phyloP scores from a whole-genome alignment of 2,329 filamentous ascomycete genomes.

The Cryphonectria japonica region DNA sequence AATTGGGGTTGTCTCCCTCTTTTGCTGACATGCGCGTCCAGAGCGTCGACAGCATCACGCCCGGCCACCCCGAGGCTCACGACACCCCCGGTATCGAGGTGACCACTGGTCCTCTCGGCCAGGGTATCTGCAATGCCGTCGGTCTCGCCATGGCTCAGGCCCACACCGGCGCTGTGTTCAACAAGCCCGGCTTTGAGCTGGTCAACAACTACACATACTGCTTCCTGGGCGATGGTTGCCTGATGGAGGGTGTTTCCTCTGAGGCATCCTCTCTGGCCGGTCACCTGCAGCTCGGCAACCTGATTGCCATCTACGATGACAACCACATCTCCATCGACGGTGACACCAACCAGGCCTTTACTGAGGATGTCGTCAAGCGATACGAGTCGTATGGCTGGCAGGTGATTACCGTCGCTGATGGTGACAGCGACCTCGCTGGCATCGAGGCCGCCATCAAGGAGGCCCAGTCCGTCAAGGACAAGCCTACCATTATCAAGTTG shows the following conservation, averaged over 20 bases:
- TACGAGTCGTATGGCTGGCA: conserved; percentile 99
- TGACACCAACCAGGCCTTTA: conserved; percentile 95
- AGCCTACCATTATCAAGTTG: conserved; percentile 96
- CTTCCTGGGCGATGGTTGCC: conserved; percentile 97
- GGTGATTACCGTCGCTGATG: conserved; percentile 79
- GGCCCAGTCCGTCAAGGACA: conserved; percentile 87
- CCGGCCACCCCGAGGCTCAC: conserved; percentile 94
- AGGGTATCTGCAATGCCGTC: conserved; percentile 96
- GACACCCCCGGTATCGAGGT: conserved; percentile 98
- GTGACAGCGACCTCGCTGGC: conserved; percentile 82
- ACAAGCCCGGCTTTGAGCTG: conserved; percentile 91
- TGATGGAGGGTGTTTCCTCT: conserved; percentile 96
- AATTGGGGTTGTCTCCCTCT: neutral
- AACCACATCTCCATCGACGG: conserved; percentile 97
- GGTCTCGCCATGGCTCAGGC: conserved; percentile 96
- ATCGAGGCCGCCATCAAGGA: conserved; percentile 89
- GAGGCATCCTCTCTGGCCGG: conserved; percentile 93
- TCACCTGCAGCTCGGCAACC: conserved; percentile 96
- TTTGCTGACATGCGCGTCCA: conserved; percentile 33
- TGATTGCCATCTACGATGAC: conserved; percentile 97
- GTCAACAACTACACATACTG: conserved; percentile 96
- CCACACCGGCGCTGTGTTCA: conserved; percentile 89
- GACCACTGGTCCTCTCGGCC: conserved; percentile 95
- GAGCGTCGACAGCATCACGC: conserved; percentile 73
- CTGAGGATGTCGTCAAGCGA: conserved; percentile 91